Conservation (phyloP, 129 eudicot species). For the Daucus carota region DH1_v3.0 NC_030389.2:9930501-9931000, state of each 20-base stretch:
- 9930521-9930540: background rate
- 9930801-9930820: constrained; percentile 19
- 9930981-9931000: constrained; percentile 46
- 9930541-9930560: background rate
- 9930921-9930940: constrained; percentile 40
- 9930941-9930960: constrained; percentile 44
- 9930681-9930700: constrained; percentile 29
- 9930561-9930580: background rate
- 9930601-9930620: constrained; percentile 48
- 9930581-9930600: constrained; percentile 25
- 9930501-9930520: background rate
- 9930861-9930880: constrained; percentile 43
- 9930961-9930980: constrained; percentile 15
- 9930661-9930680: constrained; percentile 32
- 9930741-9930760: constrained; percentile 21
- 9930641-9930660: constrained; percentile 28
- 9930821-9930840: constrained; percentile 51
- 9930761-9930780: constrained; percentile 58
- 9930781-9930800: constrained; percentile 43
- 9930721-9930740: constrained; percentile 37
- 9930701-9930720: constrained; percentile 19
- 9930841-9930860: constrained; percentile 42
- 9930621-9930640: constrained; percentile 1
- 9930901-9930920: constrained; percentile 45
- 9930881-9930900: constrained; percentile 53